Evolutionary conservation across 1,139 yeast species (phyloP).

Genomic region (Diutina rugosa): DNA sequence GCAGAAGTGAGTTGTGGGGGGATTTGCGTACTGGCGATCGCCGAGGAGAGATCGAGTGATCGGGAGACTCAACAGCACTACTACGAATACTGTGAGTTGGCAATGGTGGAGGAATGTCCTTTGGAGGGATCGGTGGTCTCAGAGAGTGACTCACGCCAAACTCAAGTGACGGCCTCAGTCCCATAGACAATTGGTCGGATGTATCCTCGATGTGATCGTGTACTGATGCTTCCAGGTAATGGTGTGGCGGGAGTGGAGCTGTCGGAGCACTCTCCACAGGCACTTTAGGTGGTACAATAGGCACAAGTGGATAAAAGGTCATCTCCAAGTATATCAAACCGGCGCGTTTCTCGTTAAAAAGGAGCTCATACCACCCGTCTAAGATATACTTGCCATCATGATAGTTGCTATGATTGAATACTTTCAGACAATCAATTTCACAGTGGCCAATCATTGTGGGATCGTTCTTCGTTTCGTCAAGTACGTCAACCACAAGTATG

Average conservation of each 20-base stretch:
- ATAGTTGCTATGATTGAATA: slow-evolving; percentile 37
- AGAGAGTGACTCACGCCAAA: not conserved
- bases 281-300: slow-evolving; percentile 19
- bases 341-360: slow-evolving; percentile 61
- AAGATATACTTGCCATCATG: slow-evolving; percentile 56
- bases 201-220: not conserved
- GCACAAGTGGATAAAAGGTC: slow-evolving; percentile 72
- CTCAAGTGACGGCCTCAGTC: not conserved
- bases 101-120: not conserved
- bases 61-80: not conserved
- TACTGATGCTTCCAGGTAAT: not conserved
- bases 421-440: slow-evolving; percentile 64
- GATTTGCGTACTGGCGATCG: not conserved
- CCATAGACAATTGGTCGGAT: not conserved
- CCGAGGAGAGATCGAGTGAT: not conserved
- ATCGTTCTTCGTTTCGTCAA: slow-evolving; percentile 78
- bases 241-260: not conserved
- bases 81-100: not conserved
- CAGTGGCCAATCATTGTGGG: slow-evolving; percentile 81
- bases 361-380: slow-evolving; percentile 75
- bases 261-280: not conserved
- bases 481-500: slow-evolving; percentile 52
- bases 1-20: not conserved
- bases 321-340: slow-evolving; percentile 84
- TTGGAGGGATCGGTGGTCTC: not conserved